Percentiles rank a stretch among this genome's conserved stretches.
phyloP scores from a whole-genome alignment of 2,329 filamentous ascomycete species.

The Pyricularia grisea region DNA sequence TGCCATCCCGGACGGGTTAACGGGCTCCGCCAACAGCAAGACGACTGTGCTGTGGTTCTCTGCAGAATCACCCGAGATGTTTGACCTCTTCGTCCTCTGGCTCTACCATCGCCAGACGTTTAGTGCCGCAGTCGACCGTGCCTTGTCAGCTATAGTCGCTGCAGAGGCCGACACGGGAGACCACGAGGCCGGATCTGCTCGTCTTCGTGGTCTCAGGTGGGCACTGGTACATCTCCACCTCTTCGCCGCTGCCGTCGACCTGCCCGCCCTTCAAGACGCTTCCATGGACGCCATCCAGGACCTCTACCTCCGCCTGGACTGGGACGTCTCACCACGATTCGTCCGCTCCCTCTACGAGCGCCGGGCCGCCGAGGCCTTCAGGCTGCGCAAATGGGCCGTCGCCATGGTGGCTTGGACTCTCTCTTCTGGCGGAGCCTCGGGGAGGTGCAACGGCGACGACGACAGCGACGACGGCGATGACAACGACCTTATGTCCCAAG shows the following conservation, averaged over 20 bases:
- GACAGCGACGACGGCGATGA: no score
- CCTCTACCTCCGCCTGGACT: constrained; percentile 47
- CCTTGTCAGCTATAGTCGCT: constrained; percentile 19
- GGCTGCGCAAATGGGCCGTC: constrained; percentile 49
- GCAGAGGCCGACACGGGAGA: constrained; percentile 2
- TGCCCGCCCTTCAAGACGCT: constrained; percentile 42
- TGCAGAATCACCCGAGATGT: constrained; percentile 39
- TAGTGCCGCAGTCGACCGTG: constrained; percentile 30
- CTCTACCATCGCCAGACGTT: constrained; percentile 35
- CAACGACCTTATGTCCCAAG: constrained; percentile 29
- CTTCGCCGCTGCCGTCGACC: constrained; percentile 42
- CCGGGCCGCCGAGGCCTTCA: constrained; percentile 35
- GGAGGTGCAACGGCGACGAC: constrained; percentile 7
- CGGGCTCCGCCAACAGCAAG: constrained; percentile 10
- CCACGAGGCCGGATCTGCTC: not conserved
- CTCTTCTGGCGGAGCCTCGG: constrained; percentile 16
- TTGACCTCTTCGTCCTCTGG: constrained; percentile 44
- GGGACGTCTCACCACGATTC: constrained; percentile 44
- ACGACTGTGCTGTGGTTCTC: constrained; percentile 25
- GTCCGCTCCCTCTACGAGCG: constrained; percentile 44
- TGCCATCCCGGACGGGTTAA: constrained; percentile 18
- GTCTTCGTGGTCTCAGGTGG: constrained; percentile 38
- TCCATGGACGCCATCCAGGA: constrained; percentile 51
- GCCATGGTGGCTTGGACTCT: constrained; percentile 52
- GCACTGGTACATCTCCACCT: constrained; percentile 46